Conservation (phyloP, 306 rosid genomes). For the Crataegus laevigata region DNA sequence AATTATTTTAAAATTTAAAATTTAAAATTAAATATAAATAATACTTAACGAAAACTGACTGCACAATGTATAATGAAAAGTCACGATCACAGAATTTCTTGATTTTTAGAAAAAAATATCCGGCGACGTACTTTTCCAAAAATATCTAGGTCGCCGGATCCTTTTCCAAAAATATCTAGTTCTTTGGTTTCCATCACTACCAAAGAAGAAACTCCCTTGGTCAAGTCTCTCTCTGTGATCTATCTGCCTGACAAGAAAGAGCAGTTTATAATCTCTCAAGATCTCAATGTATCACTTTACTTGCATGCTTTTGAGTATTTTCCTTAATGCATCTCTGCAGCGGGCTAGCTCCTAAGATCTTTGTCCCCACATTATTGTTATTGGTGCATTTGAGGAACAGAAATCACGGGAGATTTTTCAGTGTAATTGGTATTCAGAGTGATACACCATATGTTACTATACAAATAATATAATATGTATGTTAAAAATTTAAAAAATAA, state of each 20-base stretch:
- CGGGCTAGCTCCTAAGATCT: not conserved
- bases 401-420: not conserved
- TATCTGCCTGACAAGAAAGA: not conserved
- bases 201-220: not conserved
- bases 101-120: too few relatives aligned
- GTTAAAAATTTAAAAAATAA: too few relatives aligned
- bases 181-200: constrained; percentile 9
- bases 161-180: not conserved
- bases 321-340: not conserved
- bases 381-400: not conserved
- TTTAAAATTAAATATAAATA: too few relatives aligned
- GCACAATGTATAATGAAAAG: too few relatives aligned
- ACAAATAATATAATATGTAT: too few relatives aligned
- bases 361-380: not conserved
- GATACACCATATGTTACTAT: fast-evolving
- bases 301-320: not conserved
- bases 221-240: constrained; percentile 3
- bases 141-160: too few relatives aligned
- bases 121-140: too few relatives aligned
- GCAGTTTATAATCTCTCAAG: not conserved
- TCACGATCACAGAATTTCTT: too few relatives aligned
- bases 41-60: too few relatives aligned
- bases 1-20: too few relatives aligned
- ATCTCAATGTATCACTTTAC: not conserved
- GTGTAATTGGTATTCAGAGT: fast-evolving